Percentiles rank a stretch among this genome's conserved stretches.
Conservation (phyloP, 352 stramenopile genomes). For the Pythium volutum region DNA sequence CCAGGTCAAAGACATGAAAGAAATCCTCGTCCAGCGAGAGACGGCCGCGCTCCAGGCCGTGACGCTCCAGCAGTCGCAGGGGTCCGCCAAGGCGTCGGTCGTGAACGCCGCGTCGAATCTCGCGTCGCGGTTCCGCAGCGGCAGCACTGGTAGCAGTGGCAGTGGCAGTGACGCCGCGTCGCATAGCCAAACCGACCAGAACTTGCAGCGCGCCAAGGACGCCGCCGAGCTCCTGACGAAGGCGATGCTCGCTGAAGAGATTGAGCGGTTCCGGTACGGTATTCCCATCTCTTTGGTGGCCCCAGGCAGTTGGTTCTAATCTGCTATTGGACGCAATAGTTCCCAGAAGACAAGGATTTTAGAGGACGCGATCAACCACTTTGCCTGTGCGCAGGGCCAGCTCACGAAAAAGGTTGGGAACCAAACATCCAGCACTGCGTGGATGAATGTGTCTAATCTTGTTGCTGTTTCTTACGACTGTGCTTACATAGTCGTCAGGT, state of each 20-base stretch:
- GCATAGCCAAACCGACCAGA: constrained; percentile 33
- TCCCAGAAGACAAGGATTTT: constrained; percentile 37
- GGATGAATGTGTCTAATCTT: no score
- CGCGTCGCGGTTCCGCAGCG: constrained; percentile 43
- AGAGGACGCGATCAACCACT: constrained; percentile 50
- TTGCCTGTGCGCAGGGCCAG: constrained; percentile 58
- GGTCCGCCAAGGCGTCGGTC: constrained; percentile 21
- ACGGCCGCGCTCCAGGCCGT: constrained; percentile 24
- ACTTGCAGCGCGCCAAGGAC: constrained; percentile 39
- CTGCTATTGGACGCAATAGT: constrained; percentile 7
- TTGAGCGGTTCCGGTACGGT: constrained; percentile 48
- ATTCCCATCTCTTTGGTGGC: not conserved
- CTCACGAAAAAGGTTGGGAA: constrained; percentile 43
- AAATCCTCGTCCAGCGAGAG: constrained; percentile 51
- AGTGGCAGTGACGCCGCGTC: constrained; percentile 21
- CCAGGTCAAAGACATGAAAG: constrained; percentile 57
- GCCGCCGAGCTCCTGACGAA: constrained; percentile 45
- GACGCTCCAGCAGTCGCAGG: constrained; percentile 2
- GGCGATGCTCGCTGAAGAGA: constrained; percentile 61
- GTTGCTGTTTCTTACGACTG: no score
- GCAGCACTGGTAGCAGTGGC: no score
- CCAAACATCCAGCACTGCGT: no score
- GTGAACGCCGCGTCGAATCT: constrained; percentile 38
- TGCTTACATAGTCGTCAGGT: constrained; percentile 30
- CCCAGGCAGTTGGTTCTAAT: not conserved